Percentiles rank a stretch among this genome's conserved stretches.
phyloP scores from a whole-genome alignment of 2,329 filamentous ascomycete genomes.

The Cryoendolithus antarcticus region DNA sequence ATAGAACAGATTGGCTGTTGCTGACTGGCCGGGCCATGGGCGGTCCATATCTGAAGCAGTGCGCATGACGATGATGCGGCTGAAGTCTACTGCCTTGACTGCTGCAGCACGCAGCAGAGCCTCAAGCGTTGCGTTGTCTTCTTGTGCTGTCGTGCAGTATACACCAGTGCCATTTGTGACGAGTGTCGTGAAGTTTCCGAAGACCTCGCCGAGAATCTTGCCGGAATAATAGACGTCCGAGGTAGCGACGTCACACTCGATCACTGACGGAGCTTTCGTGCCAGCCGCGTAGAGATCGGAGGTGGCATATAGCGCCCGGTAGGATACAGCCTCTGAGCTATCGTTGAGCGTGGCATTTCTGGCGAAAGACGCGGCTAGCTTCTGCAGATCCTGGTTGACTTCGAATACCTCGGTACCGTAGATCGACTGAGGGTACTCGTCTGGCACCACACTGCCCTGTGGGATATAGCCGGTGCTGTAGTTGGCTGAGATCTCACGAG shows the following conservation, averaged over 20 bases:
- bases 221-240: constrained; percentile 63
- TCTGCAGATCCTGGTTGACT: constrained; percentile 26
- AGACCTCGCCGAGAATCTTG: constrained; percentile 45
- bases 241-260: constrained; percentile 56
- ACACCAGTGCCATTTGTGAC: constrained; percentile 56
- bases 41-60: constrained; percentile 62
- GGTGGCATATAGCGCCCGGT: constrained; percentile 24
- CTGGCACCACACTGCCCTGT: constrained; percentile 45
- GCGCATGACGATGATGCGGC: constrained; percentile 54
- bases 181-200: constrained; percentile 51
- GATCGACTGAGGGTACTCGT: constrained; percentile 26
- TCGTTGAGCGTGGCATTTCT: constrained; percentile 25
- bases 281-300: constrained; percentile 27
- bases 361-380: constrained; percentile 22
- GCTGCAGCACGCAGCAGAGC: constrained; percentile 50
- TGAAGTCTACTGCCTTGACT: constrained; percentile 49
- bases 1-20: constrained; percentile 47
- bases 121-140: constrained; percentile 59
- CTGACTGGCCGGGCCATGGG: constrained; percentile 44
- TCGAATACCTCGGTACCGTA: constrained; percentile 33
- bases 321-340: constrained; percentile 22
- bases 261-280: constrained; percentile 39
- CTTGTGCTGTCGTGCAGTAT: constrained; percentile 62
- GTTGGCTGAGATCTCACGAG: constrained; percentile 52
- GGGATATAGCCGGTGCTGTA: constrained; percentile 59